Evolutionary conservation across 306 rosid genomes (phyloP).

Genomic region (Quercus engelmannii): DNA sequence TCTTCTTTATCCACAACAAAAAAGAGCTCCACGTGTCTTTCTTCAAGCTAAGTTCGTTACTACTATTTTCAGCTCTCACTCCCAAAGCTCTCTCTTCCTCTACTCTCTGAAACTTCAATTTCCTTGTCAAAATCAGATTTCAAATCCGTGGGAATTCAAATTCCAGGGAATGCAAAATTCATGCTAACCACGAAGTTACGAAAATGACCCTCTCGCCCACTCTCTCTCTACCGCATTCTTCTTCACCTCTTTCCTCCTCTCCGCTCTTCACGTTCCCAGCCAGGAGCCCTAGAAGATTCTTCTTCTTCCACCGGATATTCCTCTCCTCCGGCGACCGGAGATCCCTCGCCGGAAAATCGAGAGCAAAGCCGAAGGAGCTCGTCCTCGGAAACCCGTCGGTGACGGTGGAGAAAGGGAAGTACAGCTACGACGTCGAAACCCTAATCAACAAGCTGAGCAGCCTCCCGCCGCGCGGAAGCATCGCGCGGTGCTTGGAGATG

Average conservation of each 20-base stretch:
- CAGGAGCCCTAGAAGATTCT: background rate
- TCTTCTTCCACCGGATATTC: slow-evolving; percentile 21
- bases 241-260: slow-evolving; percentile 41
- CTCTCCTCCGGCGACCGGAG: slow-evolving; percentile 21
- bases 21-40: slow-evolving; percentile 59
- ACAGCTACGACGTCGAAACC: slow-evolving; percentile 90
- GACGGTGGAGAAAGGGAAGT: slow-evolving; percentile 80
- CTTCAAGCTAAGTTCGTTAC: slow-evolving; percentile 16
- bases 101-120: slow-evolving; percentile 15
- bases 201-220: slow-evolving; percentile 57
- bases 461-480: slow-evolving; percentile 95
- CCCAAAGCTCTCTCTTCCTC: slow-evolving; percentile 1
- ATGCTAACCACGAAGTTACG: slow-evolving; percentile 26
- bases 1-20: slow-evolving; percentile 40
- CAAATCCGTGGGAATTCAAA: background rate
- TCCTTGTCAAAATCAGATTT: slow-evolving; percentile 16
- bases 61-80: background rate
- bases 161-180: background rate
- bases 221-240: slow-evolving; percentile 40
- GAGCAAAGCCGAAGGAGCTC: slow-evolving; percentile 64
- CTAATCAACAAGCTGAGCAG: slow-evolving; percentile 83
- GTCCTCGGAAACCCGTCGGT: slow-evolving; percentile 75
- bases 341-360: slow-evolving; percentile 2
- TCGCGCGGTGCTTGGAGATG: slow-evolving; percentile 88
- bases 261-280: slow-evolving; percentile 34